Evolutionary conservation across 192 early-diverging fungal species (phyloP).

Genomic region (Coemansia sp.): DNA sequence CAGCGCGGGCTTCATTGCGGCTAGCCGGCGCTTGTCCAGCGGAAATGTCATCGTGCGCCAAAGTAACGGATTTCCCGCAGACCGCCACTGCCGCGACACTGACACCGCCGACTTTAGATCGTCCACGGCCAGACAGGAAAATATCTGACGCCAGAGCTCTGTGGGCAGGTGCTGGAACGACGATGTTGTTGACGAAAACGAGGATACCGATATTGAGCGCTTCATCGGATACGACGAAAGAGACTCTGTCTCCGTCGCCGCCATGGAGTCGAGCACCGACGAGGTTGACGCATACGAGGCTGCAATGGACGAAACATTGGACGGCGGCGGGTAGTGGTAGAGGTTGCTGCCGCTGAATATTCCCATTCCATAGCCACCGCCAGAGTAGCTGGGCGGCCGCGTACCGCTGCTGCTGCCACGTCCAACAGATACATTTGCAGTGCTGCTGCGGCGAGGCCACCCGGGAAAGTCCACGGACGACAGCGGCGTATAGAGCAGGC

Average conservation of each 20-base stretch:
- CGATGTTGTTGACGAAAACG: conserved; percentile 45
- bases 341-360: conserved; percentile 27
- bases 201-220: conserved; percentile 37
- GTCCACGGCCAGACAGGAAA: conserved; percentile 31
- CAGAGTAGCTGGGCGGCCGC: conserved; percentile 41
- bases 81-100: conserved; percentile 50
- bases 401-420: conserved; percentile 24
- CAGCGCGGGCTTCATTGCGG: conserved; percentile 43
- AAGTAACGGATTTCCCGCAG: conserved; percentile 46
- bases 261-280: conserved; percentile 52
- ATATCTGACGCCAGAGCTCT: conserved; percentile 44
- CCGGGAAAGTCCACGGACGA: conserved; percentile 45
- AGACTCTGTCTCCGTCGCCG: conserved; percentile 48
- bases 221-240: conserved; percentile 44
- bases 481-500: conserved; percentile 50
- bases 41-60: conserved; percentile 55
- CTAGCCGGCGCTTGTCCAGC: conserved; percentile 52
- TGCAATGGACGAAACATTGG: conserved; percentile 49
- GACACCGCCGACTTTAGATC: conserved; percentile 37
- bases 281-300: conserved; percentile 52
- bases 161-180: conserved; percentile 43
- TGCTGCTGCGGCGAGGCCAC: conserved; percentile 31
- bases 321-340: conserved; percentile 35
- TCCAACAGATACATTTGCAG: conserved; percentile 17
- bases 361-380: conserved; percentile 38